Evolutionary conservation across 2,329 filamentous ascomycete genomes (phyloP).

Genomic region (Calonectria henricotiae): DNA sequence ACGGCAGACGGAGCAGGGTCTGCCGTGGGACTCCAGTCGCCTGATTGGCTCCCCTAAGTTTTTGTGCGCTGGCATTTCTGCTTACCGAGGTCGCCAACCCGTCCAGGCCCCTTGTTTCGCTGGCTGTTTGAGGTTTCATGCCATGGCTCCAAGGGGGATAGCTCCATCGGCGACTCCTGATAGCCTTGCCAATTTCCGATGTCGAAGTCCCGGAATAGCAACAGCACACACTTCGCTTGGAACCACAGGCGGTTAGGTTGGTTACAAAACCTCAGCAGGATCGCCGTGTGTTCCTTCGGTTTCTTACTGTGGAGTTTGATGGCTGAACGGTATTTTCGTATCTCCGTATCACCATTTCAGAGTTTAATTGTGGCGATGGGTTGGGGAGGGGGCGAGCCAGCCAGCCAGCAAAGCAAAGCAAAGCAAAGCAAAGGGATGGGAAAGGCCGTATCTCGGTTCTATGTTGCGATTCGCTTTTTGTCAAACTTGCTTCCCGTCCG

Average conservation of each 20-base stretch:
- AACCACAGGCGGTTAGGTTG: conserved; percentile 20
- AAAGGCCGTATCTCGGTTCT: conserved; percentile 9
- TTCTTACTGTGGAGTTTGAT: conserved; percentile 26
- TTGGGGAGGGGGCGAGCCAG: neutral
- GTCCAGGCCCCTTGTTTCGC: conserved; percentile 34
- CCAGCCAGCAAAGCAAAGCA: neutral
- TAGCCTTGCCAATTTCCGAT: conserved; percentile 52
- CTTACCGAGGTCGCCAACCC: conserved; percentile 4
- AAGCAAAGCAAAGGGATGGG: neutral
- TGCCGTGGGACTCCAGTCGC: neutral
- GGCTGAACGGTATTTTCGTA: conserved; percentile 12
- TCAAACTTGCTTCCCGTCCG: conserved; percentile 6
- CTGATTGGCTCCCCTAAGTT: conserved; percentile 28
- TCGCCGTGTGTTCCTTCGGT: conserved; percentile 21
- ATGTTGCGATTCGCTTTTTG: conserved; percentile 15
- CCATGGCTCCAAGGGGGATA: conserved; percentile 37
- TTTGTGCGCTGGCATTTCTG: conserved; percentile 1
- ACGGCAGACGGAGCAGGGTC: conserved; percentile 13
- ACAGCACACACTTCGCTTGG: conserved; percentile 27
- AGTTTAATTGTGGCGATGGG: conserved; percentile 10
- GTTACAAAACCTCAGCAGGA: conserved; percentile 13
- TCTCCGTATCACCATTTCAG: neutral
- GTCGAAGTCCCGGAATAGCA: conserved; percentile 35
- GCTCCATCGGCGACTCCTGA: conserved; percentile 49
- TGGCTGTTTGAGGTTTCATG: conserved; percentile 41